These are phyloP conservation scores for Nothomitra cinnamomea DNA, from an alignment of 2,329 filamentous ascomycete genomes.

Conservation along the genomic window DNA sequence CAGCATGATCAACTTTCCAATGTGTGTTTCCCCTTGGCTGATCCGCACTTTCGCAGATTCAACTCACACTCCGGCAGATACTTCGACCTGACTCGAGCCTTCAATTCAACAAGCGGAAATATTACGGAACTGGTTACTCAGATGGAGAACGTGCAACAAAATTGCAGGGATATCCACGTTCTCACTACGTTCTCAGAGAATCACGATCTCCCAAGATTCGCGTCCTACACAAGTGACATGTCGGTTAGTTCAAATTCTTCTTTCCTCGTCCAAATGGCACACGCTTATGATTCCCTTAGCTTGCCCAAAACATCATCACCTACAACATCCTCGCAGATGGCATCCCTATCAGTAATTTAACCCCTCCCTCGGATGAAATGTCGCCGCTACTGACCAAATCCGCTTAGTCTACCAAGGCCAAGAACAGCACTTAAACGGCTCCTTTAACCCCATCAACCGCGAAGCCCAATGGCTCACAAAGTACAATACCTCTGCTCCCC, in stretches of 20 bases:
- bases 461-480: constrained; percentile 4
- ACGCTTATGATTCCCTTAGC: background rate
- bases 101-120: background rate
- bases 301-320: constrained; percentile 3
- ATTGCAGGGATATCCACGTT: constrained; percentile 1
- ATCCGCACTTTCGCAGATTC: background rate
- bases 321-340: constrained; percentile 5
- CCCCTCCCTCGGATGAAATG: background rate
- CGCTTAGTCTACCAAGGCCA: constrained; percentile 4
- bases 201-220: constrained; percentile 4
- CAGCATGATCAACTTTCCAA: constrained; percentile 1
- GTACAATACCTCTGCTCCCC: constrained; percentile 9
- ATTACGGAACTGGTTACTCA: background rate
- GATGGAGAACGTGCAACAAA: background rate
- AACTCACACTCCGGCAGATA: background rate
- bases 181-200: constrained; percentile 5
- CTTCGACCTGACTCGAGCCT: background rate
- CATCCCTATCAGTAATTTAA: constrained; percentile 4
- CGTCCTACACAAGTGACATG: constrained; percentile 2
- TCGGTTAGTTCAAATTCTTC: background rate
- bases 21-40: background rate
- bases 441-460: background rate
- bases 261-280: background rate
- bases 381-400: background rate
- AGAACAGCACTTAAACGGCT: constrained; percentile 4